Base-by-base conservation (phyloP, 495 filamentous ascomycete genomes). In the Aspergillus campestris region DNA sequence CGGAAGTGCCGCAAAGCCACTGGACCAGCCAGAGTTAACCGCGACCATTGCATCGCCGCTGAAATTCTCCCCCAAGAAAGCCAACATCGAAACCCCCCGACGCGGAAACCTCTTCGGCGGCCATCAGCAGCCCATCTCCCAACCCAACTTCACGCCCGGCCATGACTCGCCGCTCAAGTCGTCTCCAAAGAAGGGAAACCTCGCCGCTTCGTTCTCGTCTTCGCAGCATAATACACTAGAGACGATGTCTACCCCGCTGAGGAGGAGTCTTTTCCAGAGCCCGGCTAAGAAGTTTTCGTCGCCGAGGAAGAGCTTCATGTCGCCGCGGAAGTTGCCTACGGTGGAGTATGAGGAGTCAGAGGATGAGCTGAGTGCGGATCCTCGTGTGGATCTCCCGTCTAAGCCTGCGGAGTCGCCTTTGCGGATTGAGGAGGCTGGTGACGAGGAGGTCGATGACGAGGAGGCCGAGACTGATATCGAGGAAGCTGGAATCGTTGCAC, bases 181-280 rank as follows among this genome's bases (percentile, higher is more conserved):
- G 28, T 74, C 74, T 5, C 70, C 73, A 7, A 69, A 54, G 42
- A 73, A 69, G 36, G 65, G 62, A 0, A 50, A 66, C 10, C 47
- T 76, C 45, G 64, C 53, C 13, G 52, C 66, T 12, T 66, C 63
- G 0, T 60, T 70, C 24, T 50, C 50, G 2, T 49, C 45, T 7
- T 46, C 51, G 14, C 38, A 47, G 32, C 55, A 64, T 24, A 59
- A 58, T n/a, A 43, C 60, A 1, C 27, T 55, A 7, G 60, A 67
- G 42, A 45, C 56, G 9, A 52, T 58, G 0, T 60, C 62, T 6
- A 61, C 68, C 3, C 60, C 59, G 0, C 62, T 66, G 31, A 59
- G 60, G 36, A 46, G 55, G 8, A 72, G 68, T 7, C 51, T 74
- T 12, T 56, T 75, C 15, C 61, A 67, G 38, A 70, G 64, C 24